Evolutionary conservation across 2,329 filamentous ascomycete genomes (phyloP).

Genomic region (Penicillium verrucosum): DNA sequence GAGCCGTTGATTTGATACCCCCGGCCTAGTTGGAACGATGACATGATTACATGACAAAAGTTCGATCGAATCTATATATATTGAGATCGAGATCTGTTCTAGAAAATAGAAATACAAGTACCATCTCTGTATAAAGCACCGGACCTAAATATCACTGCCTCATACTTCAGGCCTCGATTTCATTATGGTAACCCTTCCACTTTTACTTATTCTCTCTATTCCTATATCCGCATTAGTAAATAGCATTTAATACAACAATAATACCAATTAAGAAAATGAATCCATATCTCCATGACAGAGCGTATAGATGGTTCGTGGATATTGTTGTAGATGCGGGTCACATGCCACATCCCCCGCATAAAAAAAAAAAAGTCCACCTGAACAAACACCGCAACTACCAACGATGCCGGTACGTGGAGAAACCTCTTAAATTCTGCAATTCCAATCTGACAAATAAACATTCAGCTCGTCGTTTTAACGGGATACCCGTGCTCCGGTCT

Average conservation of each 20-base stretch:
- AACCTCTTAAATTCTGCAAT: background rate
- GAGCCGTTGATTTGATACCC: conserved; percentile 11
- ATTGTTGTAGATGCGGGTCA: conserved; percentile 12
- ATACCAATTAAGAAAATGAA: background rate
- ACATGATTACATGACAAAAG: conserved; percentile 12
- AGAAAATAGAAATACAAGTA: background rate
- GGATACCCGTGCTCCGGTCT: conserved; percentile 64
- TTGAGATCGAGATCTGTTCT: background rate
- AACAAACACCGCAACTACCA: conserved; percentile 9
- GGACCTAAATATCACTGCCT: background rate
- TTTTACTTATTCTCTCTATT: background rate
- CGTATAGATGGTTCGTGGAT: background rate
- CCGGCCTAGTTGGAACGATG: conserved; percentile 2
- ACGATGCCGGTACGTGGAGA: conserved; percentile 29
- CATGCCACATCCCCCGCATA: conserved; percentile 19
- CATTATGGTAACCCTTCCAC: background rate
- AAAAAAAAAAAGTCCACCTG: conserved; percentile 19
- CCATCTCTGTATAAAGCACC: background rate
- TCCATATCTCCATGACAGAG: background rate
- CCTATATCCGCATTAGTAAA: background rate
- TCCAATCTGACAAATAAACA: background rate
- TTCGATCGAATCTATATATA: conserved; percentile 2
- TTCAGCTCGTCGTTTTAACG: conserved; percentile 59
- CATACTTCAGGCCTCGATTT: background rate
- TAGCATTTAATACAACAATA: background rate